These are phyloP conservation scores for Fusarium pininemorale DNA, from an alignment of 2,329 filamentous ascomycete genomes.

Conservation along the genomic window DNA sequence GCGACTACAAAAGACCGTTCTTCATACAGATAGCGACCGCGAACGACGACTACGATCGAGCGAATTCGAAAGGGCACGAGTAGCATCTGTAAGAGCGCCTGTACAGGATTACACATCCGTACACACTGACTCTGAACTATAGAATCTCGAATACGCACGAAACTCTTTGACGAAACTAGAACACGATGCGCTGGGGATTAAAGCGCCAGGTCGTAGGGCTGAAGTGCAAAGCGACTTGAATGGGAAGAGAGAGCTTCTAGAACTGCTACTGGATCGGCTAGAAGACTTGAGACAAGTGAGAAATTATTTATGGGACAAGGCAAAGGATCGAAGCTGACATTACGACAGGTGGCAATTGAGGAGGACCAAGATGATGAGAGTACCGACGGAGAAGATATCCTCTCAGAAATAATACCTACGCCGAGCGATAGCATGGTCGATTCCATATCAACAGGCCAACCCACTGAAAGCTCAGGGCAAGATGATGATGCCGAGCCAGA, in stretches of 20 bases:
- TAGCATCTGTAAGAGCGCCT: slow-evolving; percentile 51
- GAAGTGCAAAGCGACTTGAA: slow-evolving; percentile 71
- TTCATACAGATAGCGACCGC: slow-evolving; percentile 68
- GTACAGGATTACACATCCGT: not conserved
- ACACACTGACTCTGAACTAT: slow-evolving; percentile 4
- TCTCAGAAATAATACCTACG: slow-evolving; percentile 64
- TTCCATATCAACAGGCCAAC: slow-evolving; percentile 47
- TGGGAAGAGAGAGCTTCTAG: slow-evolving; percentile 71
- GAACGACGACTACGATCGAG: slow-evolving; percentile 67
- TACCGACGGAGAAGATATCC: slow-evolving; percentile 66
- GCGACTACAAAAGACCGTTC: slow-evolving; percentile 71
- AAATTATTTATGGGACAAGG: not conserved
- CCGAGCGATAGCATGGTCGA: slow-evolving; percentile 61
- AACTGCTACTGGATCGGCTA: slow-evolving; percentile 71
- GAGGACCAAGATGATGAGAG: slow-evolving; percentile 52
- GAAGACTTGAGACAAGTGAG: slow-evolving; percentile 72
- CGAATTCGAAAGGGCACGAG: slow-evolving; percentile 68
- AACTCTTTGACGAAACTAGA: slow-evolving; percentile 75
- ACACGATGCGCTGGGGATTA: slow-evolving; percentile 70
- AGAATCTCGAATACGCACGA: slow-evolving; percentile 79
- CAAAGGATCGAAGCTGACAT: slow-evolving; percentile 14
- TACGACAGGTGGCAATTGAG: slow-evolving; percentile 45
- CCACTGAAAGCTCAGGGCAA: slow-evolving; percentile 31
- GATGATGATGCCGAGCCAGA: slow-evolving; percentile 52
- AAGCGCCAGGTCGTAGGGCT: slow-evolving; percentile 65